A percentile compares a stretch with the other conserved stretches of the same genome.
Evolutionary conservation across 2,329 filamentous ascomycete genomes (phyloP).

Genomic region (Colletotrichum euphorbiae): DNA sequence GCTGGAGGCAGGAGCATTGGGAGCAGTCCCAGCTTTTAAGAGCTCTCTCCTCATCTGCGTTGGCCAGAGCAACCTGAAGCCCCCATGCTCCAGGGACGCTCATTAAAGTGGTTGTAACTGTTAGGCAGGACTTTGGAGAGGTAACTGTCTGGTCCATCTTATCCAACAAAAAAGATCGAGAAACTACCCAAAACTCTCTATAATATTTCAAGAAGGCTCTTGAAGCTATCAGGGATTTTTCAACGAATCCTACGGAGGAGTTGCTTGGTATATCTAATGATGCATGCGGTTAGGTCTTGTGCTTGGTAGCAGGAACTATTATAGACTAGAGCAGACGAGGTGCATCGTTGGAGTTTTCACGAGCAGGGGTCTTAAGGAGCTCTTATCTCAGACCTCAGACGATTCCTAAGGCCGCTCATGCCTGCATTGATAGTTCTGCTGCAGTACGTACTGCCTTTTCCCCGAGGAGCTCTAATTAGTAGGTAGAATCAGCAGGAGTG

Average conservation of each 20-base stretch:
- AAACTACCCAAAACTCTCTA: not conserved
- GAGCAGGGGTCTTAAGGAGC: slow-evolving; percentile 31
- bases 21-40: slow-evolving; percentile 32
- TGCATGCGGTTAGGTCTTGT: not conserved
- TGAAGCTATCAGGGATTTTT: not conserved
- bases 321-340: slow-evolving; percentile 44
- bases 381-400: too few species aligned
- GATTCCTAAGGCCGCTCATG: too few species aligned
- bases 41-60: slow-evolving; percentile 37
- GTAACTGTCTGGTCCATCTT: not conserved
- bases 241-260: not conserved
- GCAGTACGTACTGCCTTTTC: too few species aligned
- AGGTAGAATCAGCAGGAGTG: slow-evolving; percentile 42
- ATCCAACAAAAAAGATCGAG: not conserved
- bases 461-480: too few species aligned
- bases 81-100: slow-evolving; percentile 33
- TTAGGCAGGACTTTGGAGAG: slow-evolving; percentile 25
- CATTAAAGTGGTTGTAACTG: slow-evolving; percentile 30
- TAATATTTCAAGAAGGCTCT: accelerated
- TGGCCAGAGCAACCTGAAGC: slow-evolving; percentile 37
- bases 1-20: slow-evolving; percentile 26
- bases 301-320: slow-evolving; percentile 49
- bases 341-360: slow-evolving; percentile 35
- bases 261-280: not conserved
- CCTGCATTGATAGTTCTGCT: too few species aligned